Base-by-base conservation (phyloP, 768 basidiomycete species). In the Lentinula boryana region DNA sequence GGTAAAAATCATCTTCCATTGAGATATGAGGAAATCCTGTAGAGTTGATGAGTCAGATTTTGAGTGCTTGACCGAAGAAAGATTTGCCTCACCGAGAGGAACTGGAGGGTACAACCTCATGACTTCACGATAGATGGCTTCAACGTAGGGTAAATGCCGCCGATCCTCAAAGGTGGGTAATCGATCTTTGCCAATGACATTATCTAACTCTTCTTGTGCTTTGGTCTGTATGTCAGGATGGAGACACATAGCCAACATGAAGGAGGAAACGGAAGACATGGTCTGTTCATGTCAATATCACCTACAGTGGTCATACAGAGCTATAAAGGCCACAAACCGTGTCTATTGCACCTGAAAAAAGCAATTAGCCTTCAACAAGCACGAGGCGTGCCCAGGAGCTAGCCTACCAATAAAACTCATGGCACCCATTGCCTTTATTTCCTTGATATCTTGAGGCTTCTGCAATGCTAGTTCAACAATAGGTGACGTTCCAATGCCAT, bases 1-100 rank as follows among this genome's bases (percentile, higher is more conserved):
- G 52, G 44, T 71, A 72, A 40, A 60, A 63, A 40, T 71, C 70
- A 49, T 71, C 69, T 60, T 62, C 44, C 16, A 64, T 70, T n/a
- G 69, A 70, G 5, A 46, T 60, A 18, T 68, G 69, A 10, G 68
- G 68, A 3, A 59, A 64, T 16, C 41, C 66, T 56, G 23, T 41
- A 6, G 18, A 27, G 10, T 27, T 15, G 2, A 27, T 27, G 27
- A 27, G 16, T 53, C 33, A 32, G 5, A 9, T 4, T 32, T 32
- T 18, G 13, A 15, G 31, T 53, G 16, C 52, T 8, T 38, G 13
- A 8, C 55, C 13, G 13, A 5, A 6, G 32, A 33, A 12, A 40
- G 8, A 38, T 38, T 38, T 1, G 18, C 16, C 5, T 35, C 18
- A 56, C 55, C 55, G 13, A 43, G 18, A 56, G 55, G 55, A 16